Base-by-base conservation (phyloP, 2,329 filamentous ascomycete genomes). In the Aspergillus calidoustus region DNA sequence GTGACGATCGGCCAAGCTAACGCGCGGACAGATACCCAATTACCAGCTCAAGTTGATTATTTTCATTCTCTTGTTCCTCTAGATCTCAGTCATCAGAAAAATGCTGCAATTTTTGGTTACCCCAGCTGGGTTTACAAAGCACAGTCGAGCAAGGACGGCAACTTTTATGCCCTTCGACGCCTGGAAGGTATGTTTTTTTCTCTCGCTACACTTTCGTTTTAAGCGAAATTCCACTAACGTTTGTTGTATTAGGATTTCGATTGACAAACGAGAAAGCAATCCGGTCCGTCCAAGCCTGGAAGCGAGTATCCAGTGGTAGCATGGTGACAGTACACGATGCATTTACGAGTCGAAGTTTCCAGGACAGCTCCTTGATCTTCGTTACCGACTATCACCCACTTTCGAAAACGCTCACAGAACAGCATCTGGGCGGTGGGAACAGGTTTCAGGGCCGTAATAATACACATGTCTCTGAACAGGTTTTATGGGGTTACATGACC, bases 111-210 rank as follows among this genome's bases (percentile, higher is more conserved):
- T 17, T 97, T 97, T 77, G 92, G 93, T 30, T 96, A 92, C 71
- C 87, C 90, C 6, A 97, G 90, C 69, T 98, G 93, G 92, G 87
- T 97, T 0, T 99, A 97, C 81, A 98, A 98, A 80, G 94, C 93
- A 8, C 89, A 90, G 25, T 96, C 92, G 7, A 89, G 86, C 76
- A 95, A 95, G 74, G 94, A 94, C 69, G 95, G 93, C 11, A 89
- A 91, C 66, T 87, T 89, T n/a, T 98, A 96, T 77, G 92, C 90
- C 60, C 81, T 99, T 51, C 87, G 95, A 65, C 86, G 95, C 64
- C 85, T 99, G 23, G 93, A 97, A 83, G 91, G 88, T 87, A 76
- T 19, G 19, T 19, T 19, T 19, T 19, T 48, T 43, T 54, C 55
- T 15, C 19, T 44, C 25, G 41, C 2, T 41, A 23, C 3, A 3